Conservation (phyloP, 306 rosid species). For the Delonix regia region DNA sequence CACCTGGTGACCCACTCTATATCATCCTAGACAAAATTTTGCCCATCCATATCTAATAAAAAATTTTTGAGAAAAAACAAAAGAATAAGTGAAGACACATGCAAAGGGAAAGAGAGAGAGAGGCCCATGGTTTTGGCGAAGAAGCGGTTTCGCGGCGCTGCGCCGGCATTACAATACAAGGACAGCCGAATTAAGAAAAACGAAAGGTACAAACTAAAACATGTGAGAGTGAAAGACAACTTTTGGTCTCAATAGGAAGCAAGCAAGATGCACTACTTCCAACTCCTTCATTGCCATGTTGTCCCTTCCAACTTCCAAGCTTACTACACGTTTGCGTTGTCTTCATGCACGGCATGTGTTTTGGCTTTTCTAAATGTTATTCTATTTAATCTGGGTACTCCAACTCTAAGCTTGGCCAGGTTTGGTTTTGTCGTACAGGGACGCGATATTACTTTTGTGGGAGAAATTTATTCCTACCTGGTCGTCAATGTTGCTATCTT, state of each 20-base stretch:
- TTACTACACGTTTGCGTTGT: background rate
- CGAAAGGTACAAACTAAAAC: background rate
- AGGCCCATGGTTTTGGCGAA: constrained; percentile 32
- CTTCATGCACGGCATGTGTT: background rate
- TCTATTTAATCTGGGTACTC: no score
- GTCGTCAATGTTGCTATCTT: no score
- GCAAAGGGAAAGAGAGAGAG: background rate
- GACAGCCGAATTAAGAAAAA: background rate
- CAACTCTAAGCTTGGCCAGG: no score
- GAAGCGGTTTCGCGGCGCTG: constrained; percentile 41
- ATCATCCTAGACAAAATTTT: no score
- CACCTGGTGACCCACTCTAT: no score
- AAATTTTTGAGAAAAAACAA: no score
- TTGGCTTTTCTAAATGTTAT: background rate
- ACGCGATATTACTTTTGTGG: no score
- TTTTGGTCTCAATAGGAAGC: no score
- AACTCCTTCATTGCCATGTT: background rate
- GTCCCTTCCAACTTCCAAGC: constrained; percentile 16
- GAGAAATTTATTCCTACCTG: no score
- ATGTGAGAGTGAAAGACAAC: background rate
- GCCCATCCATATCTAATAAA: no score
- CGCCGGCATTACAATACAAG: background rate
- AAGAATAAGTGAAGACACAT: no score
- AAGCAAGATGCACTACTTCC: background rate
- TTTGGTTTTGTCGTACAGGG: no score